Evolutionary conservation across 805 yeast species (phyloP), one percentile per base, ranked within the genome.

Genomic region (Sporopachydermia quercuum): DNA sequence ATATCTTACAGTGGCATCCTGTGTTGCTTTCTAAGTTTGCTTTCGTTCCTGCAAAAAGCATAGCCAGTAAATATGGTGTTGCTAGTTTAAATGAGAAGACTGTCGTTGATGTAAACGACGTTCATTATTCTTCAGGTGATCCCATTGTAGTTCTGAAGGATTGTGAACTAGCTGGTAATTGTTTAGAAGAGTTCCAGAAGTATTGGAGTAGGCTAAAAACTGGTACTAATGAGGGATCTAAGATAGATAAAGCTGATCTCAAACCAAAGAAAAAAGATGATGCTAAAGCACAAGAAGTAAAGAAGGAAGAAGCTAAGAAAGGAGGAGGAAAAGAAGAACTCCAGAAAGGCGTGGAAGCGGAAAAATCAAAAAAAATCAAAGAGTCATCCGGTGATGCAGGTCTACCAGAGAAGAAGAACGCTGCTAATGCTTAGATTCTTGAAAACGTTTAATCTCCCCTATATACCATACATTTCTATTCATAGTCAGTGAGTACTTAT

Each of bases 1-100:
- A 91, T 55, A 65, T 86, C 36, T 64, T 86, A 48, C 96, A 85
- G 58, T 91, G 97, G 98, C 98, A 89, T 55, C 94, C 96, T 8
- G 74, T 71, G 18, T 61, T 81, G 18, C 65, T 91, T 47, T 69
- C 80, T 40, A 79, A 75, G 51, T 66, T 91, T 3, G 79, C 85
- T 0, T 56, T 89, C 13, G 71, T 91, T 1, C 82, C 85, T 8
- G 67, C 76, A 36, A 70, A 75, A 50, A 58, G 70, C 5, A 66
- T 79, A 35, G 71, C 73, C 6, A 58, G 74, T 23, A 46, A 61
- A 15, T 70, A 68, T 45, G 58, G 62, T 19, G 59, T 63, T 11
- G 40, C 57, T 17, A 57, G 55, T 3, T 46, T 50, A 11, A 49
- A 54, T 14, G 62, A 58, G 15, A 62, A 48, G 14, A 50, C 60